Base-by-base conservation (phyloP, 345 rosid genomes). In the Excoecaria agallocha region DNA sequence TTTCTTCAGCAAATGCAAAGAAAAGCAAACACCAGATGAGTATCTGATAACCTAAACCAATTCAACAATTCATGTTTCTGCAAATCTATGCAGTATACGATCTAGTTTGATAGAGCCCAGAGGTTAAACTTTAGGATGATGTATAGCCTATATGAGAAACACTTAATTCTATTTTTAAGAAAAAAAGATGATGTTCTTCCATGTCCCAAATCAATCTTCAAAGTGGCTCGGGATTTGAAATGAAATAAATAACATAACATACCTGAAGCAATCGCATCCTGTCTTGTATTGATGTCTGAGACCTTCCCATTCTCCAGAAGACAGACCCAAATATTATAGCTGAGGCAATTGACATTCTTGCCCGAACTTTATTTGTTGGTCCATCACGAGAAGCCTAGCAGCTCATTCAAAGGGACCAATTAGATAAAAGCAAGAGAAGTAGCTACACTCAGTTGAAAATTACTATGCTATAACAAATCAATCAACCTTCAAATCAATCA, bases 211-310 rank as follows among this genome's bases (percentile, higher is more conserved):
- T 63, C 20, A 56, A 56, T 60, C 69, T 52, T 35, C 45, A 73
- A 63, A 50, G 59, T 24, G 8, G 48, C 16, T n/a, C 22, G 72
- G 65, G 67, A 58, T 39, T 46, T 45, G 30, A 43, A 69, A 39
- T 71, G 74, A 71, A 79, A 77, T 71, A 30, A 57, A 52, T 65
- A 43, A 55, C 9, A 48, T 54, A 59, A 60, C 66, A 79, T 70
- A 95, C 98, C 98, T 95, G 98, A 77, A 95, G 99, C 84, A 95
- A 85, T 38, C 98, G 97, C 98, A 92, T 89, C 83, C 99, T 87
- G 80, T 95, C 98, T 82, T 87, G 98, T 80, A 95, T 90, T 68
- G 99, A 92, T 58, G 99, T 86, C 85, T 91, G 99, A 59, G 98
- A 92, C 78, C 81, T 86, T 77, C 98, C 99, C 89, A 95, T 89